Conservation (phyloP, 495 filamentous ascomycete species). For the Trichodelitschia bisporula region DNA sequence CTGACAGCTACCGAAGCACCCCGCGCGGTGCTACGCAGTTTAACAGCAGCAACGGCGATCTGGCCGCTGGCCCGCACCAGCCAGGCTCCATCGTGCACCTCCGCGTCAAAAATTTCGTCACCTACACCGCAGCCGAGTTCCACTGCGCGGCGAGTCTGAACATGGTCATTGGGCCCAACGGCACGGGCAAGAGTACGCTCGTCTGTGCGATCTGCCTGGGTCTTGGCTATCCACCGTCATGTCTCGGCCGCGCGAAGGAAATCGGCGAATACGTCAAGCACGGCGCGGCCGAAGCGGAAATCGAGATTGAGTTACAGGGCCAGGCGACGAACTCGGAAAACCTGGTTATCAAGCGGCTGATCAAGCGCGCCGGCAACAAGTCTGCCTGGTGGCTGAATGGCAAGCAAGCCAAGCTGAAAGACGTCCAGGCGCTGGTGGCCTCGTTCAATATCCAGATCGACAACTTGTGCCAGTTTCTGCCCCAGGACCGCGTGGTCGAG, state of each 20-base stretch:
- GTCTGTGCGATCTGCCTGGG: constrained; percentile 95
- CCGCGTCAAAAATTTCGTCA: constrained; percentile 77
- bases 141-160: constrained; percentile 78
- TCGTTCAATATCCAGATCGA: constrained; percentile 76
- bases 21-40: constrained; percentile 5
- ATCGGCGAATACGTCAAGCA: constrained; percentile 85
- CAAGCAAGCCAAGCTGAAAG: constrained; percentile 25
- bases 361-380: constrained; percentile 61
- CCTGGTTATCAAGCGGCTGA: constrained; percentile 44
- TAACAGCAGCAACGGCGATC: constrained; percentile 4
- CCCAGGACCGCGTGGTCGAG: constrained; percentile 87
- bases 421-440: constrained; percentile 36
- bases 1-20: constrained; percentile 3
- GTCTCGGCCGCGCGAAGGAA: constrained; percentile 63
- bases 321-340: constrained; percentile 27
- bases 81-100: constrained; percentile 81
- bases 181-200: constrained; percentile 90
- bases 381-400: constrained; percentile 49
- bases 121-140: constrained; percentile 77
- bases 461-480: constrained; percentile 93
- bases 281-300: constrained; percentile 45
- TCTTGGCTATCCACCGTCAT: constrained; percentile 49
- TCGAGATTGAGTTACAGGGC: constrained; percentile 71
- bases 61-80: constrained; percentile 20
- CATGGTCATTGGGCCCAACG: constrained; percentile 97